These are phyloP conservation scores for Rutstroemia sp. DNA, from an alignment of 2,329 filamentous ascomycete species.

Conservation along the genomic window DNA sequence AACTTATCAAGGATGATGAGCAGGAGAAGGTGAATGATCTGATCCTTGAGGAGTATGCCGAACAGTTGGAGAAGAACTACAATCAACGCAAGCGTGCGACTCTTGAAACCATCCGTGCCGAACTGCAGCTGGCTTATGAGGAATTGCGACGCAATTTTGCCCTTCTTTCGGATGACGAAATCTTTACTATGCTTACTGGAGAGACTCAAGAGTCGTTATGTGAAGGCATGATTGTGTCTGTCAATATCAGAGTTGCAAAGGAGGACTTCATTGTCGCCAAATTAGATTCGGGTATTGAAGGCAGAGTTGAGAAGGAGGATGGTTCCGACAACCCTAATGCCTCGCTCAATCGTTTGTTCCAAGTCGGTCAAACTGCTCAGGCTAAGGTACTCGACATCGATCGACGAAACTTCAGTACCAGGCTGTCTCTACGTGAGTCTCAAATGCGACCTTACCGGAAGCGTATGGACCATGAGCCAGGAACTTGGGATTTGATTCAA, in stretches of 20 bases:
- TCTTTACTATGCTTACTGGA: constrained; percentile 95
- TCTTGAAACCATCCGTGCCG: constrained; percentile 89
- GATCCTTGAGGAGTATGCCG: constrained; percentile 92
- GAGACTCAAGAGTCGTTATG: constrained; percentile 79
- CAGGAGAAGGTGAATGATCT: constrained; percentile 95
- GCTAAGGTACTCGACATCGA: constrained; percentile 86
- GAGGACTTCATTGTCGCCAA: constrained; percentile 90
- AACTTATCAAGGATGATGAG: constrained; percentile 88
- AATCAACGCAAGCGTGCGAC: constrained; percentile 93
- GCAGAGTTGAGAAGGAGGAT: constrained; percentile 74
- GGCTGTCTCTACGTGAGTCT: constrained; percentile 78
- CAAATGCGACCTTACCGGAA: constrained; percentile 66
- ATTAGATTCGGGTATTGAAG: constrained; percentile 91
- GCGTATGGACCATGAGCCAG: constrained; percentile 62
- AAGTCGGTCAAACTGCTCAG: constrained; percentile 74
- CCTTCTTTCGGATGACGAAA: constrained; percentile 62
- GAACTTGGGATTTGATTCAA: constrained; percentile 80
- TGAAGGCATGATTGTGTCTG: constrained; percentile 87
- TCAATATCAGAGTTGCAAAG: constrained; percentile 80
- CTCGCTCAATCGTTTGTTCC: constrained; percentile 66
- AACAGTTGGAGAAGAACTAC: constrained; percentile 88
- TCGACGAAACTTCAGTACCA: constrained; percentile 75
- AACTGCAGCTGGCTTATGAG: constrained; percentile 88
- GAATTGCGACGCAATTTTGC: constrained; percentile 80
- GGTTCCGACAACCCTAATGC: constrained; percentile 63